Evolutionary conservation across 148 eudicot genomes (phyloP).

Genomic region (Chenopodium berlandieri): DNA sequence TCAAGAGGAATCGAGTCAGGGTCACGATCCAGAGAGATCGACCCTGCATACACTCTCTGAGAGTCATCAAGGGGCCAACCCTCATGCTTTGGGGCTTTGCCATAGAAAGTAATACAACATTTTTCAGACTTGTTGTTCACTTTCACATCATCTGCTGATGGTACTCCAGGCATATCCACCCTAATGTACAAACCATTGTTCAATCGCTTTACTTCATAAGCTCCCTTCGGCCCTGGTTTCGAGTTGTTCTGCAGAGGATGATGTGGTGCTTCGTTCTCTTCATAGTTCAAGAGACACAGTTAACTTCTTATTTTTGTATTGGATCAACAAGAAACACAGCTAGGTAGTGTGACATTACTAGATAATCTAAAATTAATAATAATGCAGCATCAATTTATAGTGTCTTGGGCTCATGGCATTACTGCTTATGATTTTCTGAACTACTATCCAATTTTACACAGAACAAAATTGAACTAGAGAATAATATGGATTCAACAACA

Average conservation of each 20-base stretch:
- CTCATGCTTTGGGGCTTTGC: not conserved
- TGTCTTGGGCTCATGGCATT: too few relatives aligned
- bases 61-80: conserved; percentile 1
- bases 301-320: too few relatives aligned
- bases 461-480: too few relatives aligned
- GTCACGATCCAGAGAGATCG: not conserved
- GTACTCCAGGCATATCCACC: not conserved
- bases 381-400: too few relatives aligned
- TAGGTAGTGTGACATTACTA: too few relatives aligned
- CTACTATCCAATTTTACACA: too few relatives aligned
- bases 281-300: not conserved
- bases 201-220: not conserved
- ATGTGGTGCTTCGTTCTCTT: not conserved
- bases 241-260: not conserved
- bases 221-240: not conserved
- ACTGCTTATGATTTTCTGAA: too few relatives aligned
- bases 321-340: not conserved
- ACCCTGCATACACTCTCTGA: not conserved
- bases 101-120: not conserved
- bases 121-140: not conserved
- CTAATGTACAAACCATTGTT: not conserved
- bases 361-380: too few relatives aligned
- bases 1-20: not conserved
- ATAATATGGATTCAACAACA: too few relatives aligned
- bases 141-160: conserved; percentile 1